Percentiles rank a stretch among this genome's conserved stretches.
phyloP scores from a whole-genome alignment of 2,329 filamentous ascomycete species.

The Penicillium sp. region DNA sequence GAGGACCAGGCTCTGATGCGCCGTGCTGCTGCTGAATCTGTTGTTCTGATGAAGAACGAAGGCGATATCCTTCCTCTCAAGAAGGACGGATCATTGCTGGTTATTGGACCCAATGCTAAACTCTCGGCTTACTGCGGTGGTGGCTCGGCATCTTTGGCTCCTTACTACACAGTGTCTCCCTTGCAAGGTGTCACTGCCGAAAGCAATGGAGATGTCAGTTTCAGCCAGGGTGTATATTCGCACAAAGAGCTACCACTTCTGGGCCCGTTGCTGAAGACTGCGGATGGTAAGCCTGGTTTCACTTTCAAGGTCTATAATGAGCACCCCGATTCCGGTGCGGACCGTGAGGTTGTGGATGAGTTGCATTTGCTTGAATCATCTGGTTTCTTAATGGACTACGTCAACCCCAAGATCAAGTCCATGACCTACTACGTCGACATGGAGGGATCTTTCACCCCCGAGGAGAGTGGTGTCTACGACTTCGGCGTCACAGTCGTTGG shows the following conservation, averaged over 20 bases:
- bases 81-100: slow-evolving; percentile 49
- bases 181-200: slow-evolving; percentile 46
- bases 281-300: slow-evolving; percentile 59
- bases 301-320: slow-evolving; percentile 65
- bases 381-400: slow-evolving; percentile 57
- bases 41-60: slow-evolving; percentile 75
- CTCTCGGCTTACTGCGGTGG: slow-evolving; percentile 58
- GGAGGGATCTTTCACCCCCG: slow-evolving; percentile 62
- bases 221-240: slow-evolving; percentile 64
- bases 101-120: slow-evolving; percentile 59
- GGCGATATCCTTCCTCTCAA: slow-evolving; percentile 61
- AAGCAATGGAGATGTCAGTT: slow-evolving; percentile 44
- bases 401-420: slow-evolving; percentile 56
- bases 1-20: slow-evolving; percentile 67
- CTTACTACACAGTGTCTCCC: slow-evolving; percentile 50
- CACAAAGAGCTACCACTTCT: slow-evolving; percentile 66
- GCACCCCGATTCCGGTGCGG: slow-evolving; percentile 47
- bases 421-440: slow-evolving; percentile 62
- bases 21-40: slow-evolving; percentile 66
- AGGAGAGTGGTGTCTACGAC: slow-evolving; percentile 64
- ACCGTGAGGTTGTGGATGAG: slow-evolving; percentile 56
- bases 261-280: slow-evolving; percentile 54
- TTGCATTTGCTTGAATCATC: slow-evolving; percentile 47
- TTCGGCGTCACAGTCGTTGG: slow-evolving; percentile 68
- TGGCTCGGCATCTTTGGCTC: slow-evolving; percentile 60